Conservation (phyloP, 306 rosid genomes). For the Fagus sylvatica region DNA sequence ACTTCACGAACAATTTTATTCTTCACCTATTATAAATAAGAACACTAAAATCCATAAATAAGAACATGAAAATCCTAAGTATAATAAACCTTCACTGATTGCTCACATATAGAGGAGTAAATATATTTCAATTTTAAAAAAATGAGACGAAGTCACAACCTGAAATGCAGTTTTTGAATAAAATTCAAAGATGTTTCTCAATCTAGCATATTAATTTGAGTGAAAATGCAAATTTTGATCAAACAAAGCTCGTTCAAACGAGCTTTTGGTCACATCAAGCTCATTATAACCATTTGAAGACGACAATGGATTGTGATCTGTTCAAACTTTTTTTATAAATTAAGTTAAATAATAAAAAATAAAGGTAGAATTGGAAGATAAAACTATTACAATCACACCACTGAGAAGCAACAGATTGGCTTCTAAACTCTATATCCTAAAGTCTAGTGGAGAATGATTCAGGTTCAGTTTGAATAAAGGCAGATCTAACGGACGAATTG, state of each 20-base stretch:
- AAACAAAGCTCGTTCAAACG: background rate
- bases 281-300: background rate
- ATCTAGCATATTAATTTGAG: too few species aligned
- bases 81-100: background rate
- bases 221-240: too few species aligned
- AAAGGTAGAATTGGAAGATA: background rate
- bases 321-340: background rate
- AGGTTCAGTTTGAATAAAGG: background rate
- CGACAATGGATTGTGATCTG: background rate
- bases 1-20: slow-evolving; percentile 91
- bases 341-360: background rate
- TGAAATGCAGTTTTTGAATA: too few species aligned
- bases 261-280: background rate
- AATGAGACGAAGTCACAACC: too few species aligned
- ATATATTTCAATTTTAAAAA: background rate
- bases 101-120: background rate
- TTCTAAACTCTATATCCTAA: background rate
- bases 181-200: too few species aligned
- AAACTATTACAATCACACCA: background rate
- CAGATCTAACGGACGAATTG: background rate
- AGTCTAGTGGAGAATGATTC: background rate
- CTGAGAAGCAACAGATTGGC: background rate
- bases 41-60: background rate
- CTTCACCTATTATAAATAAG: slow-evolving; percentile 60
- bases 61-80: background rate